These are phyloP conservation scores for Aspergillus taichungensis DNA, from an alignment of 495 filamentous ascomycete genomes.

Conservation along the genomic window DNA sequence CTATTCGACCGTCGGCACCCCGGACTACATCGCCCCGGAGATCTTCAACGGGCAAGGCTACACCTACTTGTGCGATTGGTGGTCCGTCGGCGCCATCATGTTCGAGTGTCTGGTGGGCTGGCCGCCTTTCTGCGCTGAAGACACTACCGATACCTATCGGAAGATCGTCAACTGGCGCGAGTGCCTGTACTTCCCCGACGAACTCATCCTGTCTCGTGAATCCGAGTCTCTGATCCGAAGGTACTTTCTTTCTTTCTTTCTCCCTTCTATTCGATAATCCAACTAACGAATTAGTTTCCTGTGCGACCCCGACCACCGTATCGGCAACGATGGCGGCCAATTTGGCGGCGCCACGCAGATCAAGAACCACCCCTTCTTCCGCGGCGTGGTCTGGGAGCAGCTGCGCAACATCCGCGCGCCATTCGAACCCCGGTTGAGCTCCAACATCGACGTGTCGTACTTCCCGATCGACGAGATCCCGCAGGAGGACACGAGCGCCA, in stretches of 20 bases:
- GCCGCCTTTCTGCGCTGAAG: conserved; percentile 98
- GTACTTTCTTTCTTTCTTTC: conserved; percentile 35
- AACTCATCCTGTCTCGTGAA: conserved; percentile 76
- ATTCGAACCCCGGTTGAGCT: conserved; percentile 86
- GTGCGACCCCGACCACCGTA: conserved; percentile 81
- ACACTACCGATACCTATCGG: conserved; percentile 92
- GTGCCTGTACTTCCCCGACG: conserved; percentile 92
- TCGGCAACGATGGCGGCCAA: conserved; percentile 57
- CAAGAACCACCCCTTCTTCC: conserved; percentile 92
- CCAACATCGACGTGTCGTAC: conserved; percentile 93
- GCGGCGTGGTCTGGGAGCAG: conserved; percentile 85
- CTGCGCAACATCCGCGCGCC: conserved; percentile 87
- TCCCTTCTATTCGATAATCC: conserved; percentile 1
- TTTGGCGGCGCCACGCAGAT: conserved; percentile 77
- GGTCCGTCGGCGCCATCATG: conserved; percentile 98
- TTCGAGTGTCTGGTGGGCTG: conserved; percentile 98
- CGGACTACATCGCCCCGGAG: conserved; percentile 97
- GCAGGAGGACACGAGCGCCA: conserved; percentile 73
- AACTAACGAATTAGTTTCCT: conserved; percentile 58
- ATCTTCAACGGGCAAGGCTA: conserved; percentile 97
- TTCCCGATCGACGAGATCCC: conserved; percentile 98
- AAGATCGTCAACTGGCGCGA: conserved; percentile 99
- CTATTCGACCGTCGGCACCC: conserved; percentile 96
- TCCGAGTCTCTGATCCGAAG: conserved; percentile 82
- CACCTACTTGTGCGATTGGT: conserved; percentile 96